Percentiles rank a stretch among this genome's conserved stretches.
phyloP scores from a whole-genome alignment of 1,139 yeast genomes.

The Saccharomyces pastorianus region DNA sequence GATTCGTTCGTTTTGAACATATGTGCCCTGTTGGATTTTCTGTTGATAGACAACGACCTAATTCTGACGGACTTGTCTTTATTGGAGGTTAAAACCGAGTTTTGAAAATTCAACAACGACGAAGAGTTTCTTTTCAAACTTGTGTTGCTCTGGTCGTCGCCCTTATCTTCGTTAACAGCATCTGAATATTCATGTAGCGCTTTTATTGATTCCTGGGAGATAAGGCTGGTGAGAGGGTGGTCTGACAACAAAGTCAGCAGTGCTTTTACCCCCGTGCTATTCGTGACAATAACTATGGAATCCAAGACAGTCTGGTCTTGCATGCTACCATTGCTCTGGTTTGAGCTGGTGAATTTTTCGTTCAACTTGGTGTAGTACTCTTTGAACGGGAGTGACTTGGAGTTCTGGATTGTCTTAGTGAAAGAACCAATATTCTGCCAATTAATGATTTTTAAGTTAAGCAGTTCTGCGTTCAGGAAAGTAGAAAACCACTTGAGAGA shows the following conservation, averaged over 20 bases:
- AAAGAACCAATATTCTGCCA: constrained; percentile 6
- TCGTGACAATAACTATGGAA: constrained; percentile 27
- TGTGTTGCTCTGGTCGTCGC: constrained; percentile 17
- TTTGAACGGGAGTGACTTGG: constrained; percentile 22
- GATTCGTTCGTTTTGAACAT: constrained; percentile 5
- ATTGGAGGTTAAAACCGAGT: constrained; percentile 27
- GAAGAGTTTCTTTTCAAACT: constrained; percentile 27
- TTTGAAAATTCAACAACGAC: constrained; percentile 26
- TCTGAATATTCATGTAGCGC: constrained; percentile 17
- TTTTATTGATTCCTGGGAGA: constrained; percentile 27
- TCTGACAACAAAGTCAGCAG: constrained; percentile 30
- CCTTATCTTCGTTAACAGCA: constrained; percentile 5
- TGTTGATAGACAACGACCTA: constrained; percentile 1
- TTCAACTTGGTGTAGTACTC: constrained; percentile 27
- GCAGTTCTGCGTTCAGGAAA: constrained; percentile 19
- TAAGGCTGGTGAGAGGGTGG: constrained; percentile 26
- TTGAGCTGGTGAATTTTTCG: constrained; percentile 17
- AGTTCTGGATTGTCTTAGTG: constrained; percentile 11
- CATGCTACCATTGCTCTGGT: background rate
- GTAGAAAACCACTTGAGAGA: constrained; percentile 31
- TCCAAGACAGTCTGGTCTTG: constrained; percentile 12
- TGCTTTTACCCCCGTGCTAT: constrained; percentile 31
- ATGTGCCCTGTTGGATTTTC: constrained; percentile 4
- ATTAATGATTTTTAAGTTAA: constrained; percentile 16
- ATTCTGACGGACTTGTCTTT: constrained; percentile 28